These are phyloP conservation scores for Phaeosphaeria sp. DNA, from an alignment of 2,329 filamentous ascomycete species.

Conservation along the genomic window DNA sequence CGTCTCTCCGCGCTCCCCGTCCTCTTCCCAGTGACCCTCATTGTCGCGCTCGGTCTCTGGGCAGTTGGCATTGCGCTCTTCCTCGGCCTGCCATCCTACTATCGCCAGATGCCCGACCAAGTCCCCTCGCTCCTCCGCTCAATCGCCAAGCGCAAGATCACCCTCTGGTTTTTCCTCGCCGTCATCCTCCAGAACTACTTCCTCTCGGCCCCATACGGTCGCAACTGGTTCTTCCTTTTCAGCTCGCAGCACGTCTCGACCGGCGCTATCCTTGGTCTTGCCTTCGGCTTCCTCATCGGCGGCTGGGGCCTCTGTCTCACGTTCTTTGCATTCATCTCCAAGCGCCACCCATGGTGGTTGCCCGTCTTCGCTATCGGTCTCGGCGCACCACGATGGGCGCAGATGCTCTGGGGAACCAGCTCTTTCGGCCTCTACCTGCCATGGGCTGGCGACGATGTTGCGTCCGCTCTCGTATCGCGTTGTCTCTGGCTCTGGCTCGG, in stretches of 20 bases:
- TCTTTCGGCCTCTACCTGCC: not conserved
- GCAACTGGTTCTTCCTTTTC: conserved; percentile 1
- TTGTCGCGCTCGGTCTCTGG: not conserved
- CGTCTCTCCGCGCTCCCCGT: not conserved
- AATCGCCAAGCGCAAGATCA: not conserved
- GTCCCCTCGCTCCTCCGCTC: not conserved
- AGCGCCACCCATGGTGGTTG: not conserved
- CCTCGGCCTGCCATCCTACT: conserved; percentile 1
- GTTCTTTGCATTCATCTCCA: not conserved
- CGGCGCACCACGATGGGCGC: not conserved
- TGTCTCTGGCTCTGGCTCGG: conserved; percentile 1
- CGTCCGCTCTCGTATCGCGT: not conserved
- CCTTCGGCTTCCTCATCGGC: not conserved
- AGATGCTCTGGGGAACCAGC: conserved; percentile 1
- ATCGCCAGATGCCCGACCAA: not conserved
- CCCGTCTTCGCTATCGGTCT: not conserved
- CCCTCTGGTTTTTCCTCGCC: not conserved
- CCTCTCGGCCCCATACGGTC: not conserved
- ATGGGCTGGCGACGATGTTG: not conserved
- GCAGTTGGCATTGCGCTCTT: not conserved
- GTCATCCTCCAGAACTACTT: not conserved
- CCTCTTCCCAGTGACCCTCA: not conserved
- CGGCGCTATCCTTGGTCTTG: not conserved
- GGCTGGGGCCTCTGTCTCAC: not conserved
- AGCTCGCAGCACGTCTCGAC: not conserved